Conservation (phyloP, 805 yeast species). For the Priceomyces fermenticarens region DNA sequence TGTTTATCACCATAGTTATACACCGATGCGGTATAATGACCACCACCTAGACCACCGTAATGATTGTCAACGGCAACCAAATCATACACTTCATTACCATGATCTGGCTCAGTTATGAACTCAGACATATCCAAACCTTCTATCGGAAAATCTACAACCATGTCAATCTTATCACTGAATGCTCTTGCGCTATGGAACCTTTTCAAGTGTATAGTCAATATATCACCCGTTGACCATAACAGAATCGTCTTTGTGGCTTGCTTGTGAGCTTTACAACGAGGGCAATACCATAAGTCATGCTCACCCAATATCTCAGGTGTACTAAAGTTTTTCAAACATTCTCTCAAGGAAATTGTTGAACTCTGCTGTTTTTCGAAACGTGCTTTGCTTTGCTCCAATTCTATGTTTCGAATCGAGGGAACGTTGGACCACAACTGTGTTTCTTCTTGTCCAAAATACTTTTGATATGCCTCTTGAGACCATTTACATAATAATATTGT, state of each 20-base stretch:
- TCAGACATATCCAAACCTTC: slow-evolving; percentile 70
- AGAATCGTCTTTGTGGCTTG: slow-evolving; percentile 90
- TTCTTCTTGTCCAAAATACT: slow-evolving; percentile 52
- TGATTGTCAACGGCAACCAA: slow-evolving; percentile 93
- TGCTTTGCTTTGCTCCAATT: slow-evolving; percentile 47
- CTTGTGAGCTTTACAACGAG: slow-evolving; percentile 81
- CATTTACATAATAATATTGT: slow-evolving; percentile 62
- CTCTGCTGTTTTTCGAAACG: slow-evolving; percentile 38
- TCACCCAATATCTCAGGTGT: slow-evolving; percentile 82
- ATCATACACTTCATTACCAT: slow-evolving; percentile 54
- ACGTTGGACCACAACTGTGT: slow-evolving; percentile 53
- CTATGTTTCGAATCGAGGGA: slow-evolving; percentile 44
- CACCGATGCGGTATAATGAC: slow-evolving; percentile 91
- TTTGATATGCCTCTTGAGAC: slow-evolving; percentile 45
- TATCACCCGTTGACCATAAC: slow-evolving; percentile 91
- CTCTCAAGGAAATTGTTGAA: slow-evolving; percentile 51
- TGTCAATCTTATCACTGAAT: slow-evolving; percentile 86
- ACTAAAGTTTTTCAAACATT: slow-evolving; percentile 73
- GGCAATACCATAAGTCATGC: slow-evolving; percentile 93
- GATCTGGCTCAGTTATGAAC: slow-evolving; percentile 43
- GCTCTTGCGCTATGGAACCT: slow-evolving; percentile 82
- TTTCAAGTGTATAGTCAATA: slow-evolving; percentile 84
- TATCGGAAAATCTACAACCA: slow-evolving; percentile 82
- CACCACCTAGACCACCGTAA: slow-evolving; percentile 95
- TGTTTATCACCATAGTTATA: slow-evolving; percentile 70